Evolutionary conservation across 1,284 basidiomycete genomes (phyloP), one percentile per base, ranked within the genome.

Genomic region (Ustanciosporium gigantosporum): DNA sequence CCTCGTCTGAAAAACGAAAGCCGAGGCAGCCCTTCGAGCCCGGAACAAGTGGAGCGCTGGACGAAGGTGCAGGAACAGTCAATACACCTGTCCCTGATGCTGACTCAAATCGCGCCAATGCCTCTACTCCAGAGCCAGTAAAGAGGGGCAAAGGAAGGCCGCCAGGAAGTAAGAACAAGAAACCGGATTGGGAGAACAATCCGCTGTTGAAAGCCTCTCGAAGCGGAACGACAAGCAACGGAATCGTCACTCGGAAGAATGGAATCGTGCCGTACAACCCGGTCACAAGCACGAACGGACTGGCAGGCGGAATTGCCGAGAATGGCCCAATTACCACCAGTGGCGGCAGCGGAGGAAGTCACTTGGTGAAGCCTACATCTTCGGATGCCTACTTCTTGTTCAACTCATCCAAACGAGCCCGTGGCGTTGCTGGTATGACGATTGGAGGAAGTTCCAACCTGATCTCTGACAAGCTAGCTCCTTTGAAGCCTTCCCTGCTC

Each of bases 301-400:
- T 11, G 9, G 11, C 27, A 29, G n/a, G n/a, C 9, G 9, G 27
- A 29, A 3, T 53, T n/a, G n/a, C n/a, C n/a, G n/a, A n/a, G n/a
- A n/a, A 45, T 16, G 47, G 47, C 24, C 38, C 40, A n/a, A 42
- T 49, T 4, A 25, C 46, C 4, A 23, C 44, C 5, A 21, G 47
- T n/a, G 16, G 25, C 8, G 21, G 15, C 13, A 42, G 22, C 7
- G 47, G 42, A 17, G 31, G 32, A 0, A 48, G 35, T 19, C 36
- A 17, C 20, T 39, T 66, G 17, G 44, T 66, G 31, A 60, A 48
- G 25, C 62, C 62, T 2, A 66, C 62, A 3, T 53, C 51, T 5
- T 56, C 56, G 16, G 62, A 66, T 29, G 62, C 62, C 19, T 66
- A 51, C 51, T 66, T 66, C 8, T 47, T 66, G n/a, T 56, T 60